Base-by-base conservation (phyloP, 78 protist species). In the Dictyostelium citrinum region DNA sequence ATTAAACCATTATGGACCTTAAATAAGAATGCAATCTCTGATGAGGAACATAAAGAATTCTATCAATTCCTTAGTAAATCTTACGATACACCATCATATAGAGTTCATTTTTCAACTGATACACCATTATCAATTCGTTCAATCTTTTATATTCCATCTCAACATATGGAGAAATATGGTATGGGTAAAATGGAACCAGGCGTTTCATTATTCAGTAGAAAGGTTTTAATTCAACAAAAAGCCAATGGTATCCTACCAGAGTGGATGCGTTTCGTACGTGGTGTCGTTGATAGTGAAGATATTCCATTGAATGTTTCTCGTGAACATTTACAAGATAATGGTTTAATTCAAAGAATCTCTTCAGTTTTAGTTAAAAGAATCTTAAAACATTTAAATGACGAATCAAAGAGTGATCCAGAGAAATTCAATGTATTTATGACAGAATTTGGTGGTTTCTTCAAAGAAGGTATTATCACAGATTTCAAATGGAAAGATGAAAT, bases 291-390 rank as follows among this genome's bases (percentile, higher is more conserved):
- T 81, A 82, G 95, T 27, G 98, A 98, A 78, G 99, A 98, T 60
- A 58, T 98, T n/a, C 99, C 99, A 16, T 92, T 99, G 27, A 98
- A 98, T 81, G 91, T 99, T 11, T 90, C 97, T 22, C 97, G 99
- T 35, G 99, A 99, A 92, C 90, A 64, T 70, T 64, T 90, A 14
- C 99, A 98, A 95, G 98, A 98, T 95, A 78, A 76, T 27, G 92
- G 95, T 35, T 82, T 98, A 37, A 95, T 98, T 90, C 72, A 49
- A 61, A 46, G 84, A 39, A 68, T 97, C 35, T 20, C 61, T 0
- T 9, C 45, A 5, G 93, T 95, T 35, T 74, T 95, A 35, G 81
- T 94, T 3, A 39, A 77, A 39, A 81, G 98, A 39, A 81, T 93
- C 41, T 37, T 98, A 74, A 96, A 90, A 64, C 72, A 61, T 17